phyloP scores from a whole-genome alignment of 192 early-diverging fungal genomes.

The Powellomyces hirtus region DNA sequence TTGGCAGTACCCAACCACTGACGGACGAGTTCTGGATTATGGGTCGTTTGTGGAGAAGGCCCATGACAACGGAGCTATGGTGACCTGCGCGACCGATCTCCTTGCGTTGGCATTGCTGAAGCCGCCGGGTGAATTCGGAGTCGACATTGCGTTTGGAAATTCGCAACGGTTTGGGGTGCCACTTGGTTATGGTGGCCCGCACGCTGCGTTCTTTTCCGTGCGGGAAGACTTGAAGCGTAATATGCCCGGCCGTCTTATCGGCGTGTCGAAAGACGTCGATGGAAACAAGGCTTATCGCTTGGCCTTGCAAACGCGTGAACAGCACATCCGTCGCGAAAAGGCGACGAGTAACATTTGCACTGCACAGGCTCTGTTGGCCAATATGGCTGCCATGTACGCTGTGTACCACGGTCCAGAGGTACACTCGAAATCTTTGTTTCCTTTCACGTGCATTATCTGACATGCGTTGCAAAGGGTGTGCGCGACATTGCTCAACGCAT shows the following conservation, averaged over 20 bases:
- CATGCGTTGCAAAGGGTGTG: conserved; percentile 66
- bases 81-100: conserved; percentile 91
- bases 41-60: conserved; percentile 72
- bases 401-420: conserved; percentile 96
- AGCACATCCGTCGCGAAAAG: conserved; percentile 99
- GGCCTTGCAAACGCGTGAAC: conserved; percentile 95
- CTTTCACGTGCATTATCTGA: no score
- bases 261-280: conserved; percentile 87
- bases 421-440: no score
- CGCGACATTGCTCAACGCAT: conserved; percentile 87
- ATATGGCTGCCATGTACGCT: conserved; percentile 99
- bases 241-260: conserved; percentile 94
- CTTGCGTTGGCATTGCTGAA: conserved; percentile 88
- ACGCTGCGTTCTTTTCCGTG: conserved; percentile 98
- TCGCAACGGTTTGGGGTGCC: conserved; percentile 98
- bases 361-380: conserved; percentile 96
- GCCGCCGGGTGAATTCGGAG: conserved; percentile 94
- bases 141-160: conserved; percentile 97
- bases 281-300: conserved; percentile 91
- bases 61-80: conserved; percentile 79
- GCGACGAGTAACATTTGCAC: conserved; percentile 99
- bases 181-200: conserved; percentile 97
- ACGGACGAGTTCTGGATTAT: conserved; percentile 84
- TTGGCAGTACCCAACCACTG: conserved; percentile 86
- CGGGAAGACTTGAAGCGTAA: conserved; percentile 89